Evolutionary conservation across 202 grass and related monocot species (phyloP).

Genomic region (Hordeum pubiflorum): DNA sequence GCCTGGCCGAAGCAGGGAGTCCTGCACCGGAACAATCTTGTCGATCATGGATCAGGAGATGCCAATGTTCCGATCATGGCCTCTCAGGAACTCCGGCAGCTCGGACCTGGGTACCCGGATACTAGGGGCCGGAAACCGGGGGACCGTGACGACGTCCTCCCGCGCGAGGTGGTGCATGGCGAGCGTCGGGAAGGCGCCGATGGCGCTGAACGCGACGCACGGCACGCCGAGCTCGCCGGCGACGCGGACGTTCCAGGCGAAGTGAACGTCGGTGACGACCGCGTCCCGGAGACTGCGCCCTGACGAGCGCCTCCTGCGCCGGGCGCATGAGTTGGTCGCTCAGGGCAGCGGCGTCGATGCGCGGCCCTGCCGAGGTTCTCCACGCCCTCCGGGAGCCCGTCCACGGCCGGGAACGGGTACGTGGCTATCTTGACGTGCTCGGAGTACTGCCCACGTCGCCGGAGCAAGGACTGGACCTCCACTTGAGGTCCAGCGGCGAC

Average conservation of each 20-base stretch:
- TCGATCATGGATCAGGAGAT: no score
- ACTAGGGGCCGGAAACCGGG: not conserved
- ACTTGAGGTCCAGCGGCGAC: not conserved
- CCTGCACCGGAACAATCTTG: no score
- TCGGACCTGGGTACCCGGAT: conserved; percentile 12
- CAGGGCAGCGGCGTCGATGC: not conserved
- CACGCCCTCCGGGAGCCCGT: no score
- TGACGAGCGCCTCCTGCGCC: not conserved
- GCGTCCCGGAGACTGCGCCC: not conserved
- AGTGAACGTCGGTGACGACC: conserved; percentile 34
- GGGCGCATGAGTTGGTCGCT: not conserved
- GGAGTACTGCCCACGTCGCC: no score
- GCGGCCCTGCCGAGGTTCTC: no score
- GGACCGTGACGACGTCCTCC: not conserved
- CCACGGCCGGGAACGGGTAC: no score
- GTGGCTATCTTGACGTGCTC: no score
- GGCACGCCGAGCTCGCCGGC: conserved; percentile 17
- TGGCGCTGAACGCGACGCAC: not conserved
- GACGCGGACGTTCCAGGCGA: conserved; percentile 20
- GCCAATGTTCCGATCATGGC: no score
- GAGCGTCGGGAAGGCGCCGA: conserved; percentile 26
- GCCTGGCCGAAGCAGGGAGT: not conserved
- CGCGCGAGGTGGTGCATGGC: conserved; percentile 13
- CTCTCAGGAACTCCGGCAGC: conserved; percentile 27
- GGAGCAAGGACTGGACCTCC: not conserved